Conservation (phyloP, 345 rosid genomes). For the Citrus trifoliata region DNA sequence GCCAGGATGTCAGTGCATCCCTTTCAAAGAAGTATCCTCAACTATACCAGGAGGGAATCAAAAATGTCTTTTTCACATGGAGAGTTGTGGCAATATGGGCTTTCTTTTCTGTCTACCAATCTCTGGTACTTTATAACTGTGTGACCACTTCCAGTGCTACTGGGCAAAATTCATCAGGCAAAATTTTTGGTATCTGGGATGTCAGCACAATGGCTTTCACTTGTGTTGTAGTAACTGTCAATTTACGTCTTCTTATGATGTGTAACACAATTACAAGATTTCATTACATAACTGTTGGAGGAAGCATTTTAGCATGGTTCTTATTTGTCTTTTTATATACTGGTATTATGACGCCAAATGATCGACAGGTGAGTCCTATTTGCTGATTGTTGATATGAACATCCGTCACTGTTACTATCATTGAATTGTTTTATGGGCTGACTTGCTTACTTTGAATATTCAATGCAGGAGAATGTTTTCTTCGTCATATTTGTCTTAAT, state of each 20-base stretch:
- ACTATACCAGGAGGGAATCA: constrained; percentile 89
- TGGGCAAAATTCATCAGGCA: constrained; percentile 72
- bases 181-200: constrained; percentile 93
- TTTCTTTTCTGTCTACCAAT: constrained; percentile 81
- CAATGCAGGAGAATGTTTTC: constrained; percentile 72
- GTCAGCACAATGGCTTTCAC: constrained; percentile 98
- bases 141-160: constrained; percentile 53
- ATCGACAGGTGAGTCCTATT: constrained; percentile 19
- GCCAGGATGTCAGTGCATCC: constrained; percentile 90
- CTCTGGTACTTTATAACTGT: constrained; percentile 73
- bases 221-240: constrained; percentile 87
- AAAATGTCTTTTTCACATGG: constrained; percentile 83
- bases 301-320: constrained; percentile 93
- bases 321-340: constrained; percentile 70
- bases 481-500: constrained; percentile 82
- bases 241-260: constrained; percentile 91
- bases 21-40: constrained; percentile 97
- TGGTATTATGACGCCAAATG: constrained; percentile 44
- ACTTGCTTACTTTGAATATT: constrained; percentile 6
- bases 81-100: constrained; percentile 91
- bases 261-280: constrained; percentile 90
- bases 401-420: neutral
- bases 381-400: neutral
- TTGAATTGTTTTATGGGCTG: constrained; percentile 7
- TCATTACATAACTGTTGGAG: constrained; percentile 87